Evolutionary conservation across 2,329 filamentous ascomycete genomes (phyloP), one percentile per base, ranked within the genome.

Genomic region (Lecanosticta acicola): DNA sequence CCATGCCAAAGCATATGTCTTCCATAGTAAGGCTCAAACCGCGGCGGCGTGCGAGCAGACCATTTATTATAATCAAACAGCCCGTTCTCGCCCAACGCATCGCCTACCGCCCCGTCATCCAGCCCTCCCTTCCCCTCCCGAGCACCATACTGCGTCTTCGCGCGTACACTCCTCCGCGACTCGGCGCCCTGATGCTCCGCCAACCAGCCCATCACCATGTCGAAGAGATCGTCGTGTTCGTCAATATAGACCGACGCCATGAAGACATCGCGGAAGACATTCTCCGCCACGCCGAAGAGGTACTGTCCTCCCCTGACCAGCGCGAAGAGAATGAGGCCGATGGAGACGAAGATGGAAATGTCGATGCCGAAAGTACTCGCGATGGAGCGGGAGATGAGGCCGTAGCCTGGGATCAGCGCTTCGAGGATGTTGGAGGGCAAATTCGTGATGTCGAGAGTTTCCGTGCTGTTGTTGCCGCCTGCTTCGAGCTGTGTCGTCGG

Each of bases 11-110:
- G 71, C 32, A 55, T 60, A 48, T 75, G 66, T 20, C 58, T 58
- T 1, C 73, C 73, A 41, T 70, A 71, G 46, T 73, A 71, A 0
- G 74, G 74, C 46, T 75, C 71, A 46, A 72, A 77, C 2, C 66
- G 63, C 1, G 71, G 72, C 1, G 74, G 74, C 2, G 70, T 65
- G 3, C 68, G 68, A 26, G 71, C 69, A 9, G 66, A 65, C 69
- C 71, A 75, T 48, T 71, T 71, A 47, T 69, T 70, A 54, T 71
- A 75, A 51, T 76, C 72, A 58, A 77, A 72, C 38, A 74, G 66
- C 2, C 67, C 69, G 9, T 65, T 58, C 14, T 68, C 63, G 36
- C 66, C 65, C 3, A 69, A 41, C 3, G 66, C 61, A 9, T 68
- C 59, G 3, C 63, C 62, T 2, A 60, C 60, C 54, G 62, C 59